Conservation (phyloP, 2,329 filamentous ascomycete genomes). For the Zalaria obscura region DNA sequence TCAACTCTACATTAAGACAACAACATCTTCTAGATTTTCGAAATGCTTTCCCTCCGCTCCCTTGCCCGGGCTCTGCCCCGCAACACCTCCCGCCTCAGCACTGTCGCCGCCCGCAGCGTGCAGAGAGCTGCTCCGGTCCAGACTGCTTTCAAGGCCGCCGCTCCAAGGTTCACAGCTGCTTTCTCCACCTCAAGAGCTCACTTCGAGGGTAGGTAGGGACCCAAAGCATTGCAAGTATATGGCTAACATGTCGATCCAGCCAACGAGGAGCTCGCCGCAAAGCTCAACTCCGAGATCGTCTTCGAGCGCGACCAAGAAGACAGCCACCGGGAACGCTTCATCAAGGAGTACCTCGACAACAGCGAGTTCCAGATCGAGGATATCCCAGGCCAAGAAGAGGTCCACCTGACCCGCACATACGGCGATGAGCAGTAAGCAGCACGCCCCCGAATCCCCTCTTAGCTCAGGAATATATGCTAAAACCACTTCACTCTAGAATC, state of each 20-base stretch:
- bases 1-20: background rate
- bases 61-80: slow-evolving; percentile 31
- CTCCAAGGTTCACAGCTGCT: slow-evolving; percentile 13
- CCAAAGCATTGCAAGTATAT: too few relatives aligned
- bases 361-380: slow-evolving; percentile 66
- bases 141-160: slow-evolving; percentile 6
- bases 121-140: slow-evolving; percentile 13
- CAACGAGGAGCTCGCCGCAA: slow-evolving; percentile 70
- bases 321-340: slow-evolving; percentile 43
- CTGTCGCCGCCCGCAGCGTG: slow-evolving; percentile 21
- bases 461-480: background rate
- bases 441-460: background rate
- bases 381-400: slow-evolving; percentile 70
- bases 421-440: slow-evolving; percentile 69
- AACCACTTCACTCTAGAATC: slow-evolving; percentile 36
- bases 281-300: slow-evolving; percentile 71
- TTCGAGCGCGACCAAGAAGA: slow-evolving; percentile 70
- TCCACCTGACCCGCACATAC: slow-evolving; percentile 68
- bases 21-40: slow-evolving; percentile 5
- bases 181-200: slow-evolving; percentile 28
- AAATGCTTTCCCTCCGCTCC: slow-evolving; percentile 31
- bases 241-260: slow-evolving; percentile 21
- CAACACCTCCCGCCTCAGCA: slow-evolving; percentile 24
- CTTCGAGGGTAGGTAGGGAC: slow-evolving; percentile 16
- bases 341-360: slow-evolving; percentile 81